Conservation (phyloP, 2,329 filamentous ascomycete genomes). For the Septoria petroselini region DNA sequence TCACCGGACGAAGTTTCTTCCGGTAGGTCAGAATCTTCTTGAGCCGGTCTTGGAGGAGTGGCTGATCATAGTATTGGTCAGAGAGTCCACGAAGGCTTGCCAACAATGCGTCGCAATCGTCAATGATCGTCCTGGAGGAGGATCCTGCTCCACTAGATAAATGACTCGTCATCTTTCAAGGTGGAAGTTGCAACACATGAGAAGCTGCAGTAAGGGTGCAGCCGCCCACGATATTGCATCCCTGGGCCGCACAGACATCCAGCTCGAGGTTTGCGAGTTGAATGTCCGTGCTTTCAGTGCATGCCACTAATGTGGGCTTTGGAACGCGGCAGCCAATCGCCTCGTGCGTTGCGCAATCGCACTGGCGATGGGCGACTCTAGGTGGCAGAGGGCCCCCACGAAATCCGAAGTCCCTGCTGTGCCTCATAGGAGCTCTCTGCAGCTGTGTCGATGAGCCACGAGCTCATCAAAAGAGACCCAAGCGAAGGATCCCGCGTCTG, state of each 20-base stretch:
- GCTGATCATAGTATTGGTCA: neutral
- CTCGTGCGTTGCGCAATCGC: neutral
- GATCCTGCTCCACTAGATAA: neutral
- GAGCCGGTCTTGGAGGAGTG: neutral
- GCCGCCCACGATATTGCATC: neutral
- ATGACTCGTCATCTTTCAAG: neutral
- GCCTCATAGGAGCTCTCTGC: neutral
- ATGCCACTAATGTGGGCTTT: neutral
- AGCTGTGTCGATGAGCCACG: conserved; percentile 1
- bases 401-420: conserved; percentile 1
- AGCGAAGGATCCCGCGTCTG: conserved; percentile 1
- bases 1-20: neutral
- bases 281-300: conserved; percentile 2
- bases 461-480: conserved; percentile 1
- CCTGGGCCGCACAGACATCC: neutral
- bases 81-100: neutral
- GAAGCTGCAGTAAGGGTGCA: neutral
- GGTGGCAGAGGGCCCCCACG: neutral
- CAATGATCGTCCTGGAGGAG: neutral
- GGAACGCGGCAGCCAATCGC: neutral
- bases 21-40: neutral
- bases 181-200: neutral
- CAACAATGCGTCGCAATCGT: neutral
- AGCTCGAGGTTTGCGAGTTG: neutral
- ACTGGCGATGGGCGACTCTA: neutral